These are phyloP conservation scores for Dryas drummondii DNA, from an alignment of 306 rosid species.

Conservation along the genomic window DNA sequence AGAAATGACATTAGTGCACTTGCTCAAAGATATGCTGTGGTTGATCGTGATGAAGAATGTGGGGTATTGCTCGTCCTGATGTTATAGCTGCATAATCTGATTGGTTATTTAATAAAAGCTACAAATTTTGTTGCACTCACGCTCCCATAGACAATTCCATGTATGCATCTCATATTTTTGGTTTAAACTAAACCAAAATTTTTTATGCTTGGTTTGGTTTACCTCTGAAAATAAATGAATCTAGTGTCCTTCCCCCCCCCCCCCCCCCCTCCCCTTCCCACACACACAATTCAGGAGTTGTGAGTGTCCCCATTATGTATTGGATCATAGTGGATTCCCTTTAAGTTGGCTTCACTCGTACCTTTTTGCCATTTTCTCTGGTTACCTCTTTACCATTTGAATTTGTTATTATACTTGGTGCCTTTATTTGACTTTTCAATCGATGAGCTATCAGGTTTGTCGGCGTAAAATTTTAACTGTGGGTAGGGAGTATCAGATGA, in stretches of 20 bases:
- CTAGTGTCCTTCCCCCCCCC: too few species aligned
- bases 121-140: neutral
- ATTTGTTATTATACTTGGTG: conserved; percentile 3
- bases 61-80: conserved; percentile 67
- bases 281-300: conserved; percentile 3
- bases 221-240: too few species aligned
- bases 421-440: conserved; percentile 30
- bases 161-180: neutral
- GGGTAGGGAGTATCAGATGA: conserved; percentile 68
- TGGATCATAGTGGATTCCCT: neutral
- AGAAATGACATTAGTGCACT: conserved; percentile 95
- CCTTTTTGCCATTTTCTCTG: neutral
- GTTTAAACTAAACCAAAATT: too few species aligned
- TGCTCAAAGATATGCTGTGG: conserved; percentile 95
- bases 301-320: neutral
- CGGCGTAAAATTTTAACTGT: conserved; percentile 70
- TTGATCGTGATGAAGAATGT: conserved; percentile 93
- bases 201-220: too few species aligned
- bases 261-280: neutral
- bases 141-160: neutral
- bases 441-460: conserved; percentile 57
- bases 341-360: neutral
- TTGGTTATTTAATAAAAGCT: neutral
- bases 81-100: neutral
- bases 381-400: neutral